Base-by-base conservation (phyloP, 2,329 filamentous ascomycete species). In the Xylaria multiplex region DNA sequence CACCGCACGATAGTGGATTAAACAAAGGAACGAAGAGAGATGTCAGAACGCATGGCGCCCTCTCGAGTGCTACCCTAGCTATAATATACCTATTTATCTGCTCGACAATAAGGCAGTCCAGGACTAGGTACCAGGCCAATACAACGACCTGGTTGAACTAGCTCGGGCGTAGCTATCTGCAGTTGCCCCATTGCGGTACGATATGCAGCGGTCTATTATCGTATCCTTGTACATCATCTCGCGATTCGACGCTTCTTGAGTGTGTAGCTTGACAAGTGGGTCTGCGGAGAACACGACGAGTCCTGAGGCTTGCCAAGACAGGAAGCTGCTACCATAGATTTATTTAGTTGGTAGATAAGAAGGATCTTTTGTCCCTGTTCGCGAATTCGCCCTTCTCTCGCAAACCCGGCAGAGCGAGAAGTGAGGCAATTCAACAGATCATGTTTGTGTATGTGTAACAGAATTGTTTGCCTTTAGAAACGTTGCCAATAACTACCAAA, bases 221-320 rank as follows among this genome's bases (percentile, higher is more conserved):
- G 37, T n/a, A 66, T 45, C 64, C 64, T 62, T 27, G 64, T 48
- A n/a, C 13, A 24, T 16, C 30, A 22, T 32, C 53, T 27, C 27
- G 27, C 53, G 53, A 63, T 63, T 63, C 35, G 55, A 56, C 37
- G 35, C 52, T 35, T 59, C 49, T n/a, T 13, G 19, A 6, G 30
- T 24, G 24, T 37, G 53, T 57, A 46, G 52, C 55, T 49, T 5
- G 49, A 9, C 32, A 59, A 50, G 65, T 62, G 65, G 62, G 62
- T 50, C 50, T 42, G 40, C 60, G 27, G 66, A 56, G 54, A 56
- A 49, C 32, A 46, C 49, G 49, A 35, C 40, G 40, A 56, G 50
- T 45, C 45, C 48, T 19, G 30, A 64, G 27, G 45, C 64, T 63
- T 64, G 54, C 66, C 64, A 35, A 68, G 66, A 66, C 48, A 62